Evolutionary conservation across 306 rosid species (phyloP), one percentile per base, ranked within the genome.

Genomic region (Cotoneaster glaucophyllus): DNA sequence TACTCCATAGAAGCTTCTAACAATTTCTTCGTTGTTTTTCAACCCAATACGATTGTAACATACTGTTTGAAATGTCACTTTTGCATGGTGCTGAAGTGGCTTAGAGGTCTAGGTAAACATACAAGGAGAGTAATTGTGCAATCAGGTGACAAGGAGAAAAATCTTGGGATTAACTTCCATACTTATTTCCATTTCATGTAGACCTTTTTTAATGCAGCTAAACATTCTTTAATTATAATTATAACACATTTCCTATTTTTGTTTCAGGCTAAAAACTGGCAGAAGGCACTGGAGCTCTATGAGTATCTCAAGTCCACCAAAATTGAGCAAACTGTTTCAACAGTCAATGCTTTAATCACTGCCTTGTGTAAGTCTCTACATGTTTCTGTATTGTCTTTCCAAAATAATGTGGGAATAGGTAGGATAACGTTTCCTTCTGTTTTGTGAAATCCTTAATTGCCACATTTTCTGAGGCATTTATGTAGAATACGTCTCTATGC

Each of bases 291-390:
- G 87, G 89, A 85, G 80, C 90, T 95, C 63, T 95, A 89, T 61
- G 90, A 89, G 78, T 79, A 87, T 82, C 96, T 95, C 77, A 95
- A 89, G 78, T 84, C 90, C 71, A 82, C 77, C 71, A 87, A 90
- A 67, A 70, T 84, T 85, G 78, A 74, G 67, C 84, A 52, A 67
- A 85, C 92, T 69, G 97, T 90, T 84, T 88, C 98, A 80, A 90
- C 97, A 69, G 78, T 90, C 79, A 95, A 95, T 83, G 98, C 98
- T 79, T 86, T 90, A 86, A 90, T 95, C 76, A 95, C 96, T 69
- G 96, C 98, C 78, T 85, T 95, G 68, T 95, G 98, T 95, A 87
- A 85, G 98, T 86, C 57, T 59, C 34, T 44, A 25, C 48, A 13
- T 32, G 50, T 43, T 73, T 52, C 69, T 14, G 22, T 73, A 34